A percentile compares a stretch with the other conserved stretches of the same genome.
Conservation (phyloP, 352 stramenopile species). For the Pythium scleroteichum region DNA sequence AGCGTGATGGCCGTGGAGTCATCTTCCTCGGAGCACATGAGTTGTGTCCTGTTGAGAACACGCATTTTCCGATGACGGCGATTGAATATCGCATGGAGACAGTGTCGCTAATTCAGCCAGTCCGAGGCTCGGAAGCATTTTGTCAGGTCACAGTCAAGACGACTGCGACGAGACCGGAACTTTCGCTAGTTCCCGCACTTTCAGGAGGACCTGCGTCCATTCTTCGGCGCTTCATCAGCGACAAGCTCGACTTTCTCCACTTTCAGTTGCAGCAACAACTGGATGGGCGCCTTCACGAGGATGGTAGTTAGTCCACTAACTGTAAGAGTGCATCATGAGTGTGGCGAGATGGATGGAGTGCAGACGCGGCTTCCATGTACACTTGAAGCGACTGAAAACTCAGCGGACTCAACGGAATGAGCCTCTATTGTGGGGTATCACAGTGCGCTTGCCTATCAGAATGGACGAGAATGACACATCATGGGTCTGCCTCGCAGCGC, state of each 20-base stretch:
- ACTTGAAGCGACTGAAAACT: too few species aligned
- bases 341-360: too few species aligned
- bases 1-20: not conserved
- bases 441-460: not conserved
- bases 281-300: slow-evolving; percentile 1
- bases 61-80: not conserved
- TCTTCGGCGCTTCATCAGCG: slow-evolving; percentile 1
- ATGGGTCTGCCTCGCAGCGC: not conserved
- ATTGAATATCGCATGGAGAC: slow-evolving; percentile 12
- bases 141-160: slow-evolving; percentile 8
- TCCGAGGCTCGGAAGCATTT: not conserved
- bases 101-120: slow-evolving; percentile 1
- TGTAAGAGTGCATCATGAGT: too few species aligned
- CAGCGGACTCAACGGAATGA: too few species aligned
- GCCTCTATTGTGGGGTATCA: not conserved
- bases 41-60: not conserved
- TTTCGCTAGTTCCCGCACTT: not conserved
- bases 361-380: too few species aligned
- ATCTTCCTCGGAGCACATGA: slow-evolving; percentile 6
- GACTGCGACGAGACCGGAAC: not conserved
- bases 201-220: not conserved
- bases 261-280: slow-evolving; percentile 9
- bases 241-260: slow-evolving; percentile 11
- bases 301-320: not conserved
- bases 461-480: slow-evolving; percentile 6